Evolutionary conservation across 306 rosid species (phyloP).

Genomic region (Glycyrrhiza uralensis): DNA sequence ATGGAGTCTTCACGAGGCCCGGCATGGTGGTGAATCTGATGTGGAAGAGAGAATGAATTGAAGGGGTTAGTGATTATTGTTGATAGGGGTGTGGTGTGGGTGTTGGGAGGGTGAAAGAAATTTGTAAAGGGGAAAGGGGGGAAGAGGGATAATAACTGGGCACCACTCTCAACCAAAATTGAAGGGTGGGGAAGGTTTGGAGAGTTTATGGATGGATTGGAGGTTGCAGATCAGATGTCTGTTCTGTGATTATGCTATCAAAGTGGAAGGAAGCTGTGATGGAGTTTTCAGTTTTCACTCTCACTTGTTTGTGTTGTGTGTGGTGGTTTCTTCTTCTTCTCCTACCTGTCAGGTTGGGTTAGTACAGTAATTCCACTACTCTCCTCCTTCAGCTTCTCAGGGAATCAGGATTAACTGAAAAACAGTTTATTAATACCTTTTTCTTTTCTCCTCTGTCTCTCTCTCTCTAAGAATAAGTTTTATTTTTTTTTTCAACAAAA

Average conservation of each 20-base stretch:
- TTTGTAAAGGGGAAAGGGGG: neutral
- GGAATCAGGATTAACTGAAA: neutral
- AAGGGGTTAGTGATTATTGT: too few relatives aligned
- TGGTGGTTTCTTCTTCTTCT: neutral
- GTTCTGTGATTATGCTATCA: constrained; percentile 37
- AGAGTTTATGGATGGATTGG: neutral
- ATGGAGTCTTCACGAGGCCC: constrained; percentile 80
- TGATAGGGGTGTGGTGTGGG: too few relatives aligned
- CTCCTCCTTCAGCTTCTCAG: neutral
- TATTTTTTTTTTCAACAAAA: too few relatives aligned
- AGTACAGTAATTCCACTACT: constrained; percentile 22
- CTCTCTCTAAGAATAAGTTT: too few relatives aligned
- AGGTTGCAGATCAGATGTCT: constrained; percentile 42
- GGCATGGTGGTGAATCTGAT: constrained; percentile 55
- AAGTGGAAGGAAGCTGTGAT: constrained; percentile 29
- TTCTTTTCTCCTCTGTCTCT: neutral
- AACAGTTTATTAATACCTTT: neutral
- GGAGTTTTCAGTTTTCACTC: constrained; percentile 36
- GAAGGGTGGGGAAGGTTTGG: neutral
- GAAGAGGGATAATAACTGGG: constrained; percentile 38
- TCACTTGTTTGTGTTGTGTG: neutral
- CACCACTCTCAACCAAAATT: constrained; percentile 36
- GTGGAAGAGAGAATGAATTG: neutral
- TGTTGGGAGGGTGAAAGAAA: neutral
- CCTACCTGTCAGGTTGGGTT: neutral